Evolutionary conservation across 805 yeast species (phyloP).

Genomic region (Clavispora asparagi): DNA sequence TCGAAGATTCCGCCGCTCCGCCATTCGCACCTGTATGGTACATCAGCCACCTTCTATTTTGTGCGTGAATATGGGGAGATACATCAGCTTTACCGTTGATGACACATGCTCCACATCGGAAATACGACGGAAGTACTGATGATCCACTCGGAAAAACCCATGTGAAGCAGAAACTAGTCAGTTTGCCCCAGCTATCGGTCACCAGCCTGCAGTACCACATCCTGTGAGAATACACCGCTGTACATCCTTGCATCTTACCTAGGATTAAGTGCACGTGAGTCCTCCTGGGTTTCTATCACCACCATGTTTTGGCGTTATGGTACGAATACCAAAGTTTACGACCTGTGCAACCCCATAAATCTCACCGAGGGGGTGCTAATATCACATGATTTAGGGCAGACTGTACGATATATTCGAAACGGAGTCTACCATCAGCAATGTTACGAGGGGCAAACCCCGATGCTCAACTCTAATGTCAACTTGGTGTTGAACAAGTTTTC

Average conservation of each 20-base stretch:
- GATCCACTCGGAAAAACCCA: no score
- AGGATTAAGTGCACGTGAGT: no score
- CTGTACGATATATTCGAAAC: constrained; percentile 18
- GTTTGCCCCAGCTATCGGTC: no score
- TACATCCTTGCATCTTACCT: not conserved
- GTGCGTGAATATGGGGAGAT: no score
- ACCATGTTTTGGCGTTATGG: constrained; percentile 33
- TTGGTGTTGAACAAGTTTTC: constrained; percentile 22
- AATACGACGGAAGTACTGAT: no score
- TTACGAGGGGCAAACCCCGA: constrained; percentile 27
- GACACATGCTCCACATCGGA: no score
- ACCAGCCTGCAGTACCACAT: no score
- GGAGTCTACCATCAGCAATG: constrained; percentile 29
- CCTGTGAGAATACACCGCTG: not conserved
- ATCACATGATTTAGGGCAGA: constrained; percentile 18
- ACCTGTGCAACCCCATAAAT: constrained; percentile 25
- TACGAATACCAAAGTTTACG: constrained; percentile 17
- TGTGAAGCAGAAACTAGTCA: no score
- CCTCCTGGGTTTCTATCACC: not conserved
- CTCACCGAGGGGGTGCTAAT: constrained; percentile 32
- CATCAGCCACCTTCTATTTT: no score
- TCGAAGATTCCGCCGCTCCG: no score
- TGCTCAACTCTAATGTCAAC: constrained; percentile 35
- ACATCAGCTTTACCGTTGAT: no score
- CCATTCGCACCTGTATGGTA: no score